Base-by-base conservation (phyloP, 805 yeast genomes). In the Monosporozyma solicola region DNA sequence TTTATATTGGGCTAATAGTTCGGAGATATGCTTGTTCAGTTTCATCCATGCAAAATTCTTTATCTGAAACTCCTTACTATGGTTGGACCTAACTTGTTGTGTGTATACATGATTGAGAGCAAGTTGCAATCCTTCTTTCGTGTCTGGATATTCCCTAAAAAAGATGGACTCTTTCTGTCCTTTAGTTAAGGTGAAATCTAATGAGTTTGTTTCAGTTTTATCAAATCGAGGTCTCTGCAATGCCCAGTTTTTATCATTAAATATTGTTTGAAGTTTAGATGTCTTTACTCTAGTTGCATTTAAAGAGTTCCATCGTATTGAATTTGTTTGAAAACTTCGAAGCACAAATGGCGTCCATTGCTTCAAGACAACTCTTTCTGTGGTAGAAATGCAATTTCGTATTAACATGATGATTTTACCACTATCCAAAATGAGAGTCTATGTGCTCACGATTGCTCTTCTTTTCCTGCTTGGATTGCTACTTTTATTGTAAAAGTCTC, bases 11-110 rank as follows among this genome's bases (percentile, higher is more conserved):
- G 29, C 8, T 29, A 33, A 29, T 61, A 45, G 6, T 49, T 43
- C 13, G 29, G 27, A 64, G 62, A 62, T 1, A 52, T 39, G 1
- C 24, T 31, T 4, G 49, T 11, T 50, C 41, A 10, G 16, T 25
- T n/a, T 48, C 2, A 4, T 5, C 39, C 24, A 35, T 20, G 15
- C 37, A 16, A 31, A 9, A 31, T 5, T 22, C 6, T 5, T 9
- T 7, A 27, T 16, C 16, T 45, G 33, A 22, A 29, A 31, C 24
- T 45, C 35, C 29, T 45, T 45, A 45, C 48, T 45, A 6, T n/a
- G 13, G 5, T 15, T 3, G n/a, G 41, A 46, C n/a, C 29, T 31
- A 9, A 46, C 41, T 16, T 31, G 24, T 16, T 46, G 41, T 32
- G n/a, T 22, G 22, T 32, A 46, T 10, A 45, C 22, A 31, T 45